These are phyloP conservation scores for Aspergillus sparsus DNA, from an alignment of 495 filamentous ascomycete species.

Conservation along the genomic window DNA sequence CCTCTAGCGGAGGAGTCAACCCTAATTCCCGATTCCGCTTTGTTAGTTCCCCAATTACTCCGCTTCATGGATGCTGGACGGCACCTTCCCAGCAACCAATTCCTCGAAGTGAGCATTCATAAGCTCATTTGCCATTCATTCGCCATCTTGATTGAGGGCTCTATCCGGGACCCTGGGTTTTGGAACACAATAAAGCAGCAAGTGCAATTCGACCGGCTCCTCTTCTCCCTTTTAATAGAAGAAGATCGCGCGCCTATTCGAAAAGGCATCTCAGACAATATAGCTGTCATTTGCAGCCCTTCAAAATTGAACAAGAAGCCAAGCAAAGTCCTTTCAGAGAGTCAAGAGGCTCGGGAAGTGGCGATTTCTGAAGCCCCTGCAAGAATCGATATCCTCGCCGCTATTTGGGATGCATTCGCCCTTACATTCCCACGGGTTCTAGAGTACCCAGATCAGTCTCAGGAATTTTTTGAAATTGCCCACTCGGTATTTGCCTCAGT, in stretches of 20 bases:
- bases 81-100: slow-evolving; percentile 3
- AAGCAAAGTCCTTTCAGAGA: slow-evolving; percentile 14
- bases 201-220: slow-evolving; percentile 43
- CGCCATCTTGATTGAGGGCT: slow-evolving; percentile 64
- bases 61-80: slow-evolving; percentile 35
- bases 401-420: slow-evolving; percentile 55
- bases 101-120: slow-evolving; percentile 24
- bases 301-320: slow-evolving; percentile 33
- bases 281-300: slow-evolving; percentile 35
- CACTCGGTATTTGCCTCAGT: slow-evolving; percentile 57
- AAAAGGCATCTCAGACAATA: slow-evolving; percentile 40
- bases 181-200: slow-evolving; percentile 59
- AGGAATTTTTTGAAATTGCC: slow-evolving; percentile 59
- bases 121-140: slow-evolving; percentile 57
- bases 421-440: slow-evolving; percentile 49
- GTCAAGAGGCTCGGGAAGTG: slow-evolving; percentile 15
- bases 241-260: slow-evolving; percentile 37
- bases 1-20: slow-evolving; percentile 14
- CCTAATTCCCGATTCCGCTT: slow-evolving; percentile 24
- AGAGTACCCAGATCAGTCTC: slow-evolving; percentile 45
- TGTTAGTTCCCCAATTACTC: slow-evolving; percentile 34
- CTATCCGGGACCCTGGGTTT: slow-evolving; percentile 56
- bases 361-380: slow-evolving; percentile 27
- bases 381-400: slow-evolving; percentile 45
- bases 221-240: slow-evolving; percentile 39